phyloP scores from a whole-genome alignment of 2,329 filamentous ascomycete species.

The Botrytis elliptica region DNA sequence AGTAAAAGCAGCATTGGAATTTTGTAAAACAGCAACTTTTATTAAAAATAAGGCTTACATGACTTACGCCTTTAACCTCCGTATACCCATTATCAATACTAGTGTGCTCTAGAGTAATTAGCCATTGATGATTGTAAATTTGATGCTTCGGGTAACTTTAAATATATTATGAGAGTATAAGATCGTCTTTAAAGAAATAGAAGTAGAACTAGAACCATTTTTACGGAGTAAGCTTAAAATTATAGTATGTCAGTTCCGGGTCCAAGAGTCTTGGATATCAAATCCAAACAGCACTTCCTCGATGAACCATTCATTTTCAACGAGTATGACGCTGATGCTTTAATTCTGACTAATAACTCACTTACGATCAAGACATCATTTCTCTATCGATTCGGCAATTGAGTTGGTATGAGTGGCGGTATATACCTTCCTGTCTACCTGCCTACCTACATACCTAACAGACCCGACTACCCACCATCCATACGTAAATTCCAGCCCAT shows the following conservation, averaged over 20 bases:
- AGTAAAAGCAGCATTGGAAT: too few relatives aligned
- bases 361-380: neutral
- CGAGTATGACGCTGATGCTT: neutral
- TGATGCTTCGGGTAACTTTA: neutral
- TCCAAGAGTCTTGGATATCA: neutral
- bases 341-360: neutral
- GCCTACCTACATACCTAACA: neutral
- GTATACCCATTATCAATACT: neutral
- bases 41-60: too few relatives aligned
- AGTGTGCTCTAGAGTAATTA: neutral
- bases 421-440: neutral
- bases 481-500: neutral
- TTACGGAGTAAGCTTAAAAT: neutral
- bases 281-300: neutral
- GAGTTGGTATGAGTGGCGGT: neutral
- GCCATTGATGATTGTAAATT: neutral
- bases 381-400: neutral
- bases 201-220: neutral
- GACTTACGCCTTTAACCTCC: too few relatives aligned
- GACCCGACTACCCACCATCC: neutral
- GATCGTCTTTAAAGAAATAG: neutral
- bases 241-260: neutral
- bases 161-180: neutral
- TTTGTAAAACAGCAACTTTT: too few relatives aligned
- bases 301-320: neutral